These are phyloP conservation scores for Aspergillus sp. DNA, from an alignment of 2,329 filamentous ascomycete species.

Conservation along the genomic window DNA sequence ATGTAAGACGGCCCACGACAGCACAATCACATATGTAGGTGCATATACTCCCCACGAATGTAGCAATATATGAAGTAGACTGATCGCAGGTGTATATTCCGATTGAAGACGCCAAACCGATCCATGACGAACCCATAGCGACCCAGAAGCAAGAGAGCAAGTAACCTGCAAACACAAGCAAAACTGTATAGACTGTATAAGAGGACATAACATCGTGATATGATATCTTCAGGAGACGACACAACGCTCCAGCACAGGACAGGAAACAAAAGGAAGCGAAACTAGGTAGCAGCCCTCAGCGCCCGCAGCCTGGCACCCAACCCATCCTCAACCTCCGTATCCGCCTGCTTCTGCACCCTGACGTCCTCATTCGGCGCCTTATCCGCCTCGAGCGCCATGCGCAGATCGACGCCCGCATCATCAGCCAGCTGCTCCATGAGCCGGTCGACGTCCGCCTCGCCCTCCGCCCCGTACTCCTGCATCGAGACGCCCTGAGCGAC, in stretches of 20 bases:
- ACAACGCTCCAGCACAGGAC: background rate
- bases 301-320: slow-evolving; percentile 41
- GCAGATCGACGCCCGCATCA: slow-evolving; percentile 44
- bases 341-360: slow-evolving; percentile 37
- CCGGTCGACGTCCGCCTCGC: slow-evolving; percentile 41
- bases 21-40: too few relatives aligned
- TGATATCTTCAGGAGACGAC: background rate
- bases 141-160: too few relatives aligned
- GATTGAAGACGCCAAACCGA: background rate
- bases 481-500: slow-evolving; percentile 42
- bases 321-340: slow-evolving; percentile 42
- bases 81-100: background rate
- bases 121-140: background rate
- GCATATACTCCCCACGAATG: too few relatives aligned
- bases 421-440: slow-evolving; percentile 46
- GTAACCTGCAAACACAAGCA: background rate
- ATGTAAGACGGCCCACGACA: too few relatives aligned
- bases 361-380: slow-evolving; percentile 41
- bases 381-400: slow-evolving; percentile 39
- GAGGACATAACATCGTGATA: slow-evolving; percentile 15
- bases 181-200: background rate
- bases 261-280: background rate
- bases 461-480: slow-evolving; percentile 46
- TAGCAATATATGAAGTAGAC: too few relatives aligned
- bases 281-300: slow-evolving; percentile 33